A percentile compares a stretch with the other conserved stretches of the same genome.
These are phyloP conservation scores for Medakamo hakoo DNA, from an alignment of 139 green algal genomes.

Conservation along the genomic window DNA sequence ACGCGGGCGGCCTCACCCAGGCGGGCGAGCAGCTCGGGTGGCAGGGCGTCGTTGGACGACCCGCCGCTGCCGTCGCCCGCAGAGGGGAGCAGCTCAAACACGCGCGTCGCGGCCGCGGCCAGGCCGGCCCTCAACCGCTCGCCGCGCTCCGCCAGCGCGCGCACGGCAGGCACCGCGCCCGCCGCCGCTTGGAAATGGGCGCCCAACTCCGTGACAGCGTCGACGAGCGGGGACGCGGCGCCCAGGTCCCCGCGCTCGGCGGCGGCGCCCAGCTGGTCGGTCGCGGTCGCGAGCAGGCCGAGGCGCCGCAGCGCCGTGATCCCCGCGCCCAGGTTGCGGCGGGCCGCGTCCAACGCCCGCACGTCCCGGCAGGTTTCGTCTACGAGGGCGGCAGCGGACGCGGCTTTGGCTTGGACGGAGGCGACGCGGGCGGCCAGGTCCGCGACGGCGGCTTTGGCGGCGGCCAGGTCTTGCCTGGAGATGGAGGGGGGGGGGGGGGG, in stretches of 20 bases:
- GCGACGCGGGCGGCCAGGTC: neutral
- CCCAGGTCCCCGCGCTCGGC: neutral
- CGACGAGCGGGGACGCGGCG: neutral
- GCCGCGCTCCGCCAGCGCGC: neutral
- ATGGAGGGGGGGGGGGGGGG: no score
- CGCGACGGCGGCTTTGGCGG: no score
- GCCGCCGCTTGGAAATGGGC: neutral
- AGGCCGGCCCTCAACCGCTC: neutral
- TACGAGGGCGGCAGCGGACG: neutral
- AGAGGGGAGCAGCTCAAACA: neutral
- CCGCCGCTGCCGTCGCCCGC: neutral
- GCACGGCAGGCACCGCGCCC: neutral
- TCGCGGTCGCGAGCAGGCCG: neutral
- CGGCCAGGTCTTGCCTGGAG: neutral
- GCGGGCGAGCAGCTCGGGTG: neutral
- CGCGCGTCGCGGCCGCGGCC: no score
- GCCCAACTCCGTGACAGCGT: neutral
- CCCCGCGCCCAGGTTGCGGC: neutral
- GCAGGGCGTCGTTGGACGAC: no score
- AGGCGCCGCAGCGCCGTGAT: neutral
- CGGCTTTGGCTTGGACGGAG: neutral
- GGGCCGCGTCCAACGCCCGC: neutral
- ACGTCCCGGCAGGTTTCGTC: neutral
- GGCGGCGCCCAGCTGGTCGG: neutral
- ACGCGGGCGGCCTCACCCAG: neutral